Percentiles rank a stretch among this genome's conserved stretches.
These are phyloP conservation scores for Mucor velutinosus DNA, from an alignment of 371 early-diverging fungal genomes.

Conservation along the genomic window DNA sequence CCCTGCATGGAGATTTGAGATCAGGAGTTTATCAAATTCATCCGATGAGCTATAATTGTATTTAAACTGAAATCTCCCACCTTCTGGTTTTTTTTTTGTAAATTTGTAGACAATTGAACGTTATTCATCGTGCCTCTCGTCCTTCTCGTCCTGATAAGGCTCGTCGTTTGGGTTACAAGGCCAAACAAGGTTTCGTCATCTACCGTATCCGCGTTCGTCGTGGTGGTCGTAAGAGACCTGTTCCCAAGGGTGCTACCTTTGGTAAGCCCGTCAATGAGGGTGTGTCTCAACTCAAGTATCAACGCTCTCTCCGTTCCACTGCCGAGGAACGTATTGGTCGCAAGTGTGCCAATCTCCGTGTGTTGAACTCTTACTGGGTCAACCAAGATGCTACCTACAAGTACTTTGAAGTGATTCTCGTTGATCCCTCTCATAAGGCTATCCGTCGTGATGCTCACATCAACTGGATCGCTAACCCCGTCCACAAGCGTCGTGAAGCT, in stretches of 20 bases:
- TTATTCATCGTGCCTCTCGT: constrained; percentile 96
- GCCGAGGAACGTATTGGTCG: constrained; percentile 98
- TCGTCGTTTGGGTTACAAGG: constrained; percentile 98
- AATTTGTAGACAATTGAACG: constrained; percentile 84
- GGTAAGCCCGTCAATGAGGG: constrained; percentile 99
- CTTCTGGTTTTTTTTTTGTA: constrained; percentile 11
- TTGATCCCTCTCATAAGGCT: constrained; percentile 96
- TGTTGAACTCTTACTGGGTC: constrained; percentile 99
- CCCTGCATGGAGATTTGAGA: background rate
- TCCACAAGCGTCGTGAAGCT: constrained; percentile 98
- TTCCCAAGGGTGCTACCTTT: constrained; percentile 95
- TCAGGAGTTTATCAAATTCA: constrained; percentile 41
- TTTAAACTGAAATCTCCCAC: background rate
- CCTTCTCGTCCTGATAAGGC: constrained; percentile 99
- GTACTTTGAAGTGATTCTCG: constrained; percentile 98
- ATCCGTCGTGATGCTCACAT: constrained; percentile 98
- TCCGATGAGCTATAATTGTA: constrained; percentile 17
- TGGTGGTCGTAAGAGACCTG: constrained; percentile 97
- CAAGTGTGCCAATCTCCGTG: constrained; percentile 93
- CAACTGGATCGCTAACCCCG: constrained; percentile 98
- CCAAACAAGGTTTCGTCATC: constrained; percentile 98
- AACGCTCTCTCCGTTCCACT: constrained; percentile 88
- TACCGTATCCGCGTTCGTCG: constrained; percentile 98
- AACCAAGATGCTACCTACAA: constrained; percentile 99
- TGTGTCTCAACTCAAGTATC: constrained; percentile 97